Conservation (phyloP, 768 basidiomycete genomes). For the Austroboletus eburneus region DNA sequence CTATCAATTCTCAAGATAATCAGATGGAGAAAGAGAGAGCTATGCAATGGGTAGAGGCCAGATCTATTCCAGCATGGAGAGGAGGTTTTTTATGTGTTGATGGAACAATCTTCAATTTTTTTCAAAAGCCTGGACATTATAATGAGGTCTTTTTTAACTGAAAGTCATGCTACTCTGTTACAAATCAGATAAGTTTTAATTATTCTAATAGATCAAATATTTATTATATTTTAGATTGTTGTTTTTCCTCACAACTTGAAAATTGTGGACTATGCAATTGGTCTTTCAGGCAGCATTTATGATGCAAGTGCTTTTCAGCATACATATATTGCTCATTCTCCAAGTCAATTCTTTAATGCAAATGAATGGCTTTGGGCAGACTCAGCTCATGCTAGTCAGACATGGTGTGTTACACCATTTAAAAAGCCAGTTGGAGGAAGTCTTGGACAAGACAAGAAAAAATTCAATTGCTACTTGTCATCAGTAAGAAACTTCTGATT, state of each 20-base stretch:
- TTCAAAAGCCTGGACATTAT: slow-evolving; percentile 18
- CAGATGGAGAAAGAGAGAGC: too few species aligned
- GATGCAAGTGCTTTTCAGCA: too few species aligned
- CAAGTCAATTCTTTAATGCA: too few species aligned
- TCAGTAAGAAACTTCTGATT: too few species aligned
- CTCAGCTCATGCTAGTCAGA: not conserved
- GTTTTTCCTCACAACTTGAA: slow-evolving; percentile 9
- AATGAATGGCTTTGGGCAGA: too few species aligned
- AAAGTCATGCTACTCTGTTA: slow-evolving; percentile 12
- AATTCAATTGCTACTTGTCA: slow-evolving; percentile 24
- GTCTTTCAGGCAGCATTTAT: slow-evolving; percentile 12
- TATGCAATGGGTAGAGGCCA: too few species aligned
- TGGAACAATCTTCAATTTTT: slow-evolving; percentile 11
- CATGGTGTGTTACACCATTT: slow-evolving; percentile 27
- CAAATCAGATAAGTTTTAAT: slow-evolving; percentile 7
- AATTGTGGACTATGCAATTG: slow-evolving; percentile 15
- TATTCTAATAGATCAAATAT: not conserved
- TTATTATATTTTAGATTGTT: too few species aligned
- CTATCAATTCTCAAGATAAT: too few species aligned
- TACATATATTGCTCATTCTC: too few species aligned
- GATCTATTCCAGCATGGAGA: too few species aligned
- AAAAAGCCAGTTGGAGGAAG: slow-evolving; percentile 14
- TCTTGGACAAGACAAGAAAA: slow-evolving; percentile 15
- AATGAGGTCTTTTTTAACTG: slow-evolving; percentile 12
- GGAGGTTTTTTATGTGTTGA: slow-evolving; percentile 14